Conservation (phyloP, 768 basidiomycete species). For the Hemileccinum rubropunctum region DNA sequence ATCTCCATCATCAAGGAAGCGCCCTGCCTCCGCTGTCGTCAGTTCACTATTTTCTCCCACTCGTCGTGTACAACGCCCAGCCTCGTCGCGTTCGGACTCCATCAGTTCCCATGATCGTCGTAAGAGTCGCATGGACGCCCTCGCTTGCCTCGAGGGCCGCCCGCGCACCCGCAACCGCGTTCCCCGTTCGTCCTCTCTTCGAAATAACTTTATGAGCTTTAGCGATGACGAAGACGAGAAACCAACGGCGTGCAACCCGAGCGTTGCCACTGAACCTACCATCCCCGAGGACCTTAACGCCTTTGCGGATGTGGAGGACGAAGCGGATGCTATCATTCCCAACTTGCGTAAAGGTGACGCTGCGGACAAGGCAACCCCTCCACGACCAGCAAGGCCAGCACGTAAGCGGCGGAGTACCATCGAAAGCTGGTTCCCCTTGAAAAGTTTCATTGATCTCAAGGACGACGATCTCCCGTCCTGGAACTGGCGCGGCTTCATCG, state of each 20-base stretch:
- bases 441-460: conserved; percentile 64
- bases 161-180: conserved; percentile 23
- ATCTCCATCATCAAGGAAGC: conserved; percentile 2
- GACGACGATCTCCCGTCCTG: conserved; percentile 46
- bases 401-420: conserved; percentile 42
- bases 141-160: conserved; percentile 64
- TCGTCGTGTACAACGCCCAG: conserved; percentile 13
- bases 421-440: conserved; percentile 53
- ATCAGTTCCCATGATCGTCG: conserved; percentile 46
- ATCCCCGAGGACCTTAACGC: conserved; percentile 22
- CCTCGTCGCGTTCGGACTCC: conserved; percentile 31
- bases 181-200: conserved; percentile 12
- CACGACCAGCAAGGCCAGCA: conserved; percentile 10
- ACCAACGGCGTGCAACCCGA: not conserved
- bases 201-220: conserved; percentile 64
- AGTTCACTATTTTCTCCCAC: conserved; percentile 16
- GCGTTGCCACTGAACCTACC: conserved; percentile 6
- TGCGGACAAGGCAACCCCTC: conserved; percentile 8
- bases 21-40: conserved; percentile 16
- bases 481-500: conserved; percentile 65
- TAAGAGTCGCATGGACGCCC: conserved; percentile 55
- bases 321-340: conserved; percentile 27
- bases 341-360: conserved; percentile 7
- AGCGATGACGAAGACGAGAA: conserved; percentile 60
- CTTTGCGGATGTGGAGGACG: conserved; percentile 33